Evolutionary conservation across 2,329 filamentous ascomycete genomes (phyloP).

Genomic region (Cryphonectria nitschkei): DNA sequence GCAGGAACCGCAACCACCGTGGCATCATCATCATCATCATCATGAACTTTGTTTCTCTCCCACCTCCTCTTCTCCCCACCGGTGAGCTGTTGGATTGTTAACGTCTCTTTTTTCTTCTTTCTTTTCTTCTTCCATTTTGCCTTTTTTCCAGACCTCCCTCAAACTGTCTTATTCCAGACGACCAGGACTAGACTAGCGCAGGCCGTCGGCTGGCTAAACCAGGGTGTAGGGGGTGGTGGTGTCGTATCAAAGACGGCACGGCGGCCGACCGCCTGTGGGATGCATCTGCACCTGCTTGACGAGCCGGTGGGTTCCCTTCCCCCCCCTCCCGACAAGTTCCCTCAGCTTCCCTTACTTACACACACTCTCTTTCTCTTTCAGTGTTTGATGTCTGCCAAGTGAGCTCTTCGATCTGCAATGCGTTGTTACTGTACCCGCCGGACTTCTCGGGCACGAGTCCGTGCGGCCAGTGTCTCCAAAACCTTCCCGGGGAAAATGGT

Average conservation of each 20-base stretch:
- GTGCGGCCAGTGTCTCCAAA: neutral
- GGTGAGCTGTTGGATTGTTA: neutral
- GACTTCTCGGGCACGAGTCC: neutral
- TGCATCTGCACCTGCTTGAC: neutral
- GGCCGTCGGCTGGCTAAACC: neutral
- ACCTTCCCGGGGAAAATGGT: neutral
- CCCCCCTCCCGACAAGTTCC: neutral
- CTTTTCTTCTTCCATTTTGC: too few relatives aligned
- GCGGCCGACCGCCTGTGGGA: neutral
- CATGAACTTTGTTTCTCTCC: neutral
- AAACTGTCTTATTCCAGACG: neutral
- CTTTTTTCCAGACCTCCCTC: neutral
- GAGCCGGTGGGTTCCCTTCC: neutral
- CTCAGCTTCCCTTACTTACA: neutral
- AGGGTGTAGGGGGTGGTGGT: neutral
- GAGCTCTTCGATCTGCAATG: neutral
- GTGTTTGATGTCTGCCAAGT: neutral
- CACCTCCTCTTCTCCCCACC: neutral
- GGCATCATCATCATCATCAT: neutral
- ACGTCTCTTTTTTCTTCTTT: too few relatives aligned
- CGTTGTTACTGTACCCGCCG: neutral
- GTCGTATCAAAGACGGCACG: slow-evolving; percentile 23
- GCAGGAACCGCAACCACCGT: neutral
- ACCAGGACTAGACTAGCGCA: neutral
- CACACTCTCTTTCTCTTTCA: neutral